Base-by-base conservation (phyloP, 805 yeast genomes). In the Candida lessepsii region DNA sequence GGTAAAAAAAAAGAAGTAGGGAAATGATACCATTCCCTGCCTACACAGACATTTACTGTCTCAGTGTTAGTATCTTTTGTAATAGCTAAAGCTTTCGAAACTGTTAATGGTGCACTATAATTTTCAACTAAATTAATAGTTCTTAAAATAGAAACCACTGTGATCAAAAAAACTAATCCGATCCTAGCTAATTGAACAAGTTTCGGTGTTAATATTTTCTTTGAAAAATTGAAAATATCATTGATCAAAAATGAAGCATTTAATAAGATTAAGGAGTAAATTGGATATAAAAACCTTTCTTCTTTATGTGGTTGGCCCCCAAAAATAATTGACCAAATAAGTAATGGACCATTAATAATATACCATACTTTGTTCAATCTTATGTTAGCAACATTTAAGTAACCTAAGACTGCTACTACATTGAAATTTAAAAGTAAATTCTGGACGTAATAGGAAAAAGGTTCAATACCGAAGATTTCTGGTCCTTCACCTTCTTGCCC, bases 21-120 rank as follows among this genome's bases (percentile, higher is more conserved):
- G 61, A 69, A 90, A 55, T 91, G 85, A 54, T 87, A 88, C 97
- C 97, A 90, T 63, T 91, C 97, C 43, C 96, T 75, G 2, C 96
- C 97, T n/a, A 85, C 72, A 61, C 98, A 91, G 0, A 91, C 83
- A 48, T 79, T 83, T 6, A 36, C 40, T 2, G 16, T 4, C 33
- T 44, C 26, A 21, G 28, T 13, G 28, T 24, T 9, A 17, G 15
- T 2, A 8, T 16, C 34, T 23, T 15, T n/a, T n/a, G 16, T 10
- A 25, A 11, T 14, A 7, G 28, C n/a, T 10, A 40, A 25, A 9
- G 34, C 35, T 30, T 35, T 35, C 2, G 44, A 31, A 19, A 42
- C 37, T 5, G 39, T 50, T 37, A 88, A 61, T 5, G 96, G 95
- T 0, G 95, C 86, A 21, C 78, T 65, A 55, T 90, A 89, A 53